Evolutionary conservation across 176 grass and related monocot genomes (phyloP).

Genomic region (Phyllostachys edulis): DNA sequence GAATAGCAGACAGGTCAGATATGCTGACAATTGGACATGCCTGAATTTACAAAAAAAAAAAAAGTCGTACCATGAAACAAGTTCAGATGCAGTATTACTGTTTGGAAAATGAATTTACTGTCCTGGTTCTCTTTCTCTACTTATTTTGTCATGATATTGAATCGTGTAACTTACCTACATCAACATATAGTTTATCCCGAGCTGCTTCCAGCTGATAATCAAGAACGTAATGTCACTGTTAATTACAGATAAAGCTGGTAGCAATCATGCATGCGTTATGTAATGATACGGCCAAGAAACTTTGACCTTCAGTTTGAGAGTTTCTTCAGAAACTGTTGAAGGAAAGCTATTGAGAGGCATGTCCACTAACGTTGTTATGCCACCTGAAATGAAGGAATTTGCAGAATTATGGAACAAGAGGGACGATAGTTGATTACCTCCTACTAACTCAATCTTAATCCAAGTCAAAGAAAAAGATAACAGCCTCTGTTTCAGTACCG

Average conservation of each 20-base stretch:
- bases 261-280: neutral
- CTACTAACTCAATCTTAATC: neutral
- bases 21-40: neutral
- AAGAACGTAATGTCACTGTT: neutral
- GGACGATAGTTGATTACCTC: neutral
- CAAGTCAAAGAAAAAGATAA: neutral
- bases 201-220: conserved; percentile 66
- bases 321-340: conserved; percentile 84
- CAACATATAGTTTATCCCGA: conserved; percentile 71
- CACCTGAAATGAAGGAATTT: conserved; percentile 55
- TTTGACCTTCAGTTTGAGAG: conserved; percentile 79
- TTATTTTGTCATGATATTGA: neutral
- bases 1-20: conserved; percentile 1
- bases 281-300: conserved; percentile 20
- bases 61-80: neutral
- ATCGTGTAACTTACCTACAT: conserved; percentile 62
- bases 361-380: conserved; percentile 88
- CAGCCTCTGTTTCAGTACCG: neutral
- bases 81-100: neutral
- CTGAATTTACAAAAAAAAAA: neutral
- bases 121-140: neutral
- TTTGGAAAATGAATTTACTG: neutral
- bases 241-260: neutral
- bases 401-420: neutral
- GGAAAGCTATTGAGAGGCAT: conserved; percentile 97